Evolutionary conservation across 2,329 filamentous ascomycete species (phyloP), one percentile per base, ranked within the genome.

Genomic region (Penicillium janthinellum): DNA sequence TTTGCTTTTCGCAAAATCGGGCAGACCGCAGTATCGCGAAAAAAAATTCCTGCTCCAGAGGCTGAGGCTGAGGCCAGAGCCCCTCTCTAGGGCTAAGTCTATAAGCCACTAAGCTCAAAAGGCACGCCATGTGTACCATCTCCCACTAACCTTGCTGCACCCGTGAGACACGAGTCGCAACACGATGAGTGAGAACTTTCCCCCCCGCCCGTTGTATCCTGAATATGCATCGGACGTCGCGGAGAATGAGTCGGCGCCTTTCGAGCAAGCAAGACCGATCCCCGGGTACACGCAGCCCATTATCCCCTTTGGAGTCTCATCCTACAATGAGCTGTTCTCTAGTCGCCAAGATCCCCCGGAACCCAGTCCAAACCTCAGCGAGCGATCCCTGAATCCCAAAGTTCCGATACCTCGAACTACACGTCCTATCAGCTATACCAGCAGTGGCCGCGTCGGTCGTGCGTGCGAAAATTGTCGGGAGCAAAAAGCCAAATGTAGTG

Each of bases 401-500:
- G 71, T 75, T 8, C 57, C 69, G 25, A 75, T 74, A 12, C 71
- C 73, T 12, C 65, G 73, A 37, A 67, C 65, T n/a, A 53, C 63
- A 10, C 66, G 64, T 35, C 42, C 69, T 25, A 65, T 57, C 59
- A 64, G 42, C 54, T 67, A 62, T 61, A 68, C 65, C 44, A 70
- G 54, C 51, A 70, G 67, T 31, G 71, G 71, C 54, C 72, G 74
- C 35, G 73, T 75, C 42, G 73, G 73, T 57, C 72, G 71, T 37
- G 78, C 78, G 5, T 81, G 78, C 57, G 78, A 81, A 63, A 76
- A 76, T 55, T 81, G 78, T 62, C 76, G 78, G 11, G 74, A 78
- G 44, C 73, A 78, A 54, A 80, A 81, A 66, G 78, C 77, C 56
- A 81, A 80, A 69, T 81, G 78, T 68, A 77, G 73, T 61, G 78